phyloP scores from a whole-genome alignment of 2,329 filamentous ascomycete species.

The Aspergillus sp. region DNA sequence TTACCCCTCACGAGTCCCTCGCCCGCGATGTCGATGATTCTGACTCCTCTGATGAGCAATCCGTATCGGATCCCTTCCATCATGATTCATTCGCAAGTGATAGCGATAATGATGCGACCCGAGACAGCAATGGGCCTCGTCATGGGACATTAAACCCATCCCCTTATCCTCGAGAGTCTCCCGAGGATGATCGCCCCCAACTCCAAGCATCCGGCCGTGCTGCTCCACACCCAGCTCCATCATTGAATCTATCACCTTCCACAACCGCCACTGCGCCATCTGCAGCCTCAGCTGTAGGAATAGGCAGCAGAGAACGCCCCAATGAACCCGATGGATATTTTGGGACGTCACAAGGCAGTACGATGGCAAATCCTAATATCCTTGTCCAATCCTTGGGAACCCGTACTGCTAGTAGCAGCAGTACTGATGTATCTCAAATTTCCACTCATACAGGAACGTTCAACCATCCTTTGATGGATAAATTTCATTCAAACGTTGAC shows the following conservation, averaged over 20 bases:
- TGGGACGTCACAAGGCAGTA: slow-evolving; percentile 1
- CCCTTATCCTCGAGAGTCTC: slow-evolving; percentile 1
- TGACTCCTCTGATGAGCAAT: slow-evolving; percentile 27
- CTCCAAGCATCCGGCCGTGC: too few relatives aligned
- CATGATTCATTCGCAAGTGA: slow-evolving; percentile 23
- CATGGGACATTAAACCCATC: background rate
- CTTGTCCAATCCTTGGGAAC: slow-evolving; percentile 6
- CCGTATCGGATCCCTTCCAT: slow-evolving; percentile 34
- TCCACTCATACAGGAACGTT: slow-evolving; percentile 46
- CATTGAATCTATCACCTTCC: background rate
- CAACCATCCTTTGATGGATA: slow-evolving; percentile 53
- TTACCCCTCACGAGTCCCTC: slow-evolving; percentile 1
- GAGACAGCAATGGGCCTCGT: slow-evolving; percentile 3
- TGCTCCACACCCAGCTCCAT: too few relatives aligned
- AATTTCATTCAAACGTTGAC: slow-evolving; percentile 51
- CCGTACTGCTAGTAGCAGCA: slow-evolving; percentile 41
- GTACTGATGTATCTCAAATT: slow-evolving; percentile 44
- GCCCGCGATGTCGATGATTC: slow-evolving; percentile 18
- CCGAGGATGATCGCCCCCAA: slow-evolving; percentile 1
- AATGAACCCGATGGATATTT: background rate
- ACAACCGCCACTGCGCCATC: background rate
- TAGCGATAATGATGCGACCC: slow-evolving; percentile 12
- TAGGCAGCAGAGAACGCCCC: background rate
- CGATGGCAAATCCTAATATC: slow-evolving; percentile 1
- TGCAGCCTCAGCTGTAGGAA: too few relatives aligned